A percentile compares a stretch with the other conserved stretches of the same genome.
These are phyloP conservation scores for Symbiodinium pilosum DNA, from an alignment of 73 alveolate genomes.

Conservation along the genomic window DNA sequence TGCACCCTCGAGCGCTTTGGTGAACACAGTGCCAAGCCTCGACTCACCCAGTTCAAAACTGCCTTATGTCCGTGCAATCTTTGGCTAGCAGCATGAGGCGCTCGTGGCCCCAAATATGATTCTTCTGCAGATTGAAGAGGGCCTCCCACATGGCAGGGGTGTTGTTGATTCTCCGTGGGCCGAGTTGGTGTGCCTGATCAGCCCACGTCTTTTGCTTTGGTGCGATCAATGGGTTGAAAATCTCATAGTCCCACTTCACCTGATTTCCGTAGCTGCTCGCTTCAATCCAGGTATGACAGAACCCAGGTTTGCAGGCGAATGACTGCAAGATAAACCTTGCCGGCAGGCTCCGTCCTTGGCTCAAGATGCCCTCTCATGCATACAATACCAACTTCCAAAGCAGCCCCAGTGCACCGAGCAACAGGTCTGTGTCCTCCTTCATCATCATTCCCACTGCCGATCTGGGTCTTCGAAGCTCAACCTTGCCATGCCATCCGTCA, in stretches of 20 bases:
- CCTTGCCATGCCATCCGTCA: constrained; percentile 66
- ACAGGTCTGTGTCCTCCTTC: constrained; percentile 42
- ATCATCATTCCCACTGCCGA: constrained; percentile 50
- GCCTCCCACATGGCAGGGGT: constrained; percentile 17
- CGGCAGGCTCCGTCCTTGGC: constrained; percentile 71
- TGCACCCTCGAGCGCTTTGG: constrained; percentile 70
- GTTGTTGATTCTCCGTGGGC: too few species aligned
- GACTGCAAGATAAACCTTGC: constrained; percentile 38
- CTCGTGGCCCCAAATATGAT: constrained; percentile 86
- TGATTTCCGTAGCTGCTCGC: background rate
- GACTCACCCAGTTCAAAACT: too few species aligned
- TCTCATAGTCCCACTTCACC: constrained; percentile 92
- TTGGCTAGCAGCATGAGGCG: constrained; percentile 51
- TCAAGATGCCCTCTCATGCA: background rate
- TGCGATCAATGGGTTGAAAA: constrained; percentile 20
- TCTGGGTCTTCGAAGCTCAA: constrained; percentile 47
- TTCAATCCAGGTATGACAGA: background rate
- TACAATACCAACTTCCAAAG: background rate
- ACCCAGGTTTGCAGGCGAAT: background rate
- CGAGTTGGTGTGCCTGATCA: constrained; percentile 83
- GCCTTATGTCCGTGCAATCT: background rate
- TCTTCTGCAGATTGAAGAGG: constrained; percentile 50
- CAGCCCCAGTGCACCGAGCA: background rate
- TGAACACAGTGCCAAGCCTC: constrained; percentile 43
- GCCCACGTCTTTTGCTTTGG: constrained; percentile 83